Percentiles rank a stretch among this genome's conserved stretches.
Evolutionary conservation across 768 basidiomycete genomes (phyloP).

Genomic region (Mycena olivaceomarginata): DNA sequence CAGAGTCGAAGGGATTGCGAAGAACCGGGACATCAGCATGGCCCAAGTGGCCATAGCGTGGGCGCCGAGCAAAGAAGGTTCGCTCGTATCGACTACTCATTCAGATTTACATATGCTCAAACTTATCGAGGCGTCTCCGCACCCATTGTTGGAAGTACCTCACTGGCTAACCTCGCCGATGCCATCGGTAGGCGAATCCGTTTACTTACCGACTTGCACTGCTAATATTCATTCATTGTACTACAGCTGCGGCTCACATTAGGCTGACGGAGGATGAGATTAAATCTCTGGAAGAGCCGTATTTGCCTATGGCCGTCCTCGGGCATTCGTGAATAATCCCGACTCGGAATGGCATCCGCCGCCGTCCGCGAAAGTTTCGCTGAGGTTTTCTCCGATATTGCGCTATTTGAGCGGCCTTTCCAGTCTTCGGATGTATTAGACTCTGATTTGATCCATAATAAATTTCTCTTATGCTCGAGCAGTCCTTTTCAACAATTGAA

Average conservation of each 20-base stretch:
- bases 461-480: no score
- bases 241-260: slow-evolving; percentile 19
- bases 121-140: slow-evolving; percentile 64
- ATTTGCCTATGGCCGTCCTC: slow-evolving; percentile 18
- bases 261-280: slow-evolving; percentile 35
- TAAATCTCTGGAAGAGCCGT: slow-evolving; percentile 32
- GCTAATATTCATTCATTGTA: not conserved
- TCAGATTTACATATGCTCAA: no score
- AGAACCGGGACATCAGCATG: slow-evolving; percentile 72
- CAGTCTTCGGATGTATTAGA: no score
- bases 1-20: slow-evolving; percentile 75
- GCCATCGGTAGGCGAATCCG: slow-evolving; percentile 60
- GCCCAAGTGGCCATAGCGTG: slow-evolving; percentile 75
- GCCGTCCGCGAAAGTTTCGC: no score
- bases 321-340: slow-evolving; percentile 7
- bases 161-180: slow-evolving; percentile 70
- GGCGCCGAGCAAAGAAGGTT: slow-evolving; percentile 61
- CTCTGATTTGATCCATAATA: no score
- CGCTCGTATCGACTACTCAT: not conserved
- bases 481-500: not conserved
- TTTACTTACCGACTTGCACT: not conserved
- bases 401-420: no score
- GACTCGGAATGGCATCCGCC: no score
- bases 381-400: no score
- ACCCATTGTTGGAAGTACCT: slow-evolving; percentile 75